Conservation (phyloP, 352 stramenopile genomes). For the Phytophthora multivora region DNA sequence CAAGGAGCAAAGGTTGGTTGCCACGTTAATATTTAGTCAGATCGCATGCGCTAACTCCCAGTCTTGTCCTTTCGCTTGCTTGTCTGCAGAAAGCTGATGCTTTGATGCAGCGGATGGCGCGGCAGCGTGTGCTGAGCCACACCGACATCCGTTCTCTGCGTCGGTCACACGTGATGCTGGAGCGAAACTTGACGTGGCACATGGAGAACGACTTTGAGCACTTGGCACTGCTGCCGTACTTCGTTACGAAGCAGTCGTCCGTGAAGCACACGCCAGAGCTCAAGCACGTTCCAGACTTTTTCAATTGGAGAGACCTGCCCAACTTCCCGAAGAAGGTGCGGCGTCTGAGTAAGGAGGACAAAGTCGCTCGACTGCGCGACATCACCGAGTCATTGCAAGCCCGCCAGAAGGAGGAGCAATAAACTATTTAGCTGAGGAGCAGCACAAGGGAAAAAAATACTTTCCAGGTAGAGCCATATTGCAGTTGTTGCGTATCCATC, state of each 20-base stretch:
- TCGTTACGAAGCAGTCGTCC: conserved; percentile 40
- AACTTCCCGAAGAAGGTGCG: conserved; percentile 44
- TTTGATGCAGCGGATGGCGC: conserved; percentile 65
- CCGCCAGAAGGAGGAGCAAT: conserved; percentile 18
- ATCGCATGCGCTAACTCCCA: background rate
- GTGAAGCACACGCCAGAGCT: conserved; percentile 38
- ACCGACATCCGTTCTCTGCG: conserved; percentile 52
- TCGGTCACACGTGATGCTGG: conserved; percentile 61
- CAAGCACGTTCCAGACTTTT: conserved; percentile 50
- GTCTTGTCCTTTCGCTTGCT: background rate
- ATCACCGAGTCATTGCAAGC: conserved; percentile 43
- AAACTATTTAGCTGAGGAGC: conserved; percentile 26
- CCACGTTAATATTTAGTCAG: background rate
- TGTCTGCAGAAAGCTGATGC: conserved; percentile 53
- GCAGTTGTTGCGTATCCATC: conserved; percentile 17
- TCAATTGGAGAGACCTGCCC: conserved; percentile 50
- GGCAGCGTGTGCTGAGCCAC: conserved; percentile 52
- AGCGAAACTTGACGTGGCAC: conserved; percentile 57
- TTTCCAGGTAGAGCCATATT: background rate
- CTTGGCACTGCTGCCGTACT: conserved; percentile 66
- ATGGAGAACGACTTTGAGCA: conserved; percentile 62
- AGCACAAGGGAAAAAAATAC: background rate
- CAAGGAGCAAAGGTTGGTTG: conserved; percentile 48
- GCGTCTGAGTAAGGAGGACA: conserved; percentile 2
- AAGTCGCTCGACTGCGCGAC: conserved; percentile 33